Evolutionary conservation across 2,329 filamentous ascomycete species (phyloP), one percentile per base, ranked within the genome.

Genomic region (Lachnellula cervina): DNA sequence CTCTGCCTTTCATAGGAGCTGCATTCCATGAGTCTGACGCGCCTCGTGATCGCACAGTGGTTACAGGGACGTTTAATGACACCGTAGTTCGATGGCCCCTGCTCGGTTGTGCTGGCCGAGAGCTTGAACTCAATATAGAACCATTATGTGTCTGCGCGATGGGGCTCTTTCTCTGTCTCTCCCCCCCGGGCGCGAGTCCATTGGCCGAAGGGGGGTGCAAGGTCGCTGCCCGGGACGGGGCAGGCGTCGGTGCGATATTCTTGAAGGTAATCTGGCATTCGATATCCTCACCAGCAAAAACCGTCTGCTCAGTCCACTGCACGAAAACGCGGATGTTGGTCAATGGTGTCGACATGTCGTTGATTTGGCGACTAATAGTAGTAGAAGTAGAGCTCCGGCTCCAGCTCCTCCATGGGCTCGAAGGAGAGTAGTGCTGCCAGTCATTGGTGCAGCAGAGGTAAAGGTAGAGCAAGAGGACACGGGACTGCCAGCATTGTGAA

Each of bases 251-350:
- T 25, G 68, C 67, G 60, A 92, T 81, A 71, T 99, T 99, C 74
- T 88, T 93, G 76, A 99, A 99, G 50, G 90, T 97, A 72, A 99
- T 96, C 64, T 87, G 91, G 74, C 94, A 97, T 75, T 92, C 89
- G 69, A 97, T 83, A 69, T 96, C 88, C 78, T 99, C 94, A 73
- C 94, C 94, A 55, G 94, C 90, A 75, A 97, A 99, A 67, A 99
- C 90, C 59, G 89, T 92, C 72, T 93, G 86, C 70, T 96, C 89
- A 72, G 90, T 88, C 89, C 93, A 99, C 76, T 87, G 86, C 72
- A 99, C 90, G 72, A 93, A 96, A 73, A 97, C 93, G 72, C 92
- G 89, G 71, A 99, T 90, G 77, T 95, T 93, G 74, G 80, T 82
- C 70, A 76, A 74, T 72, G 77, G 77, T 60, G 70, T 64, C 54